Percentiles rank a stretch among this genome's conserved stretches.
Conservation (phyloP, 2,329 filamentous ascomycete species). For the Phoma sp. region DNA sequence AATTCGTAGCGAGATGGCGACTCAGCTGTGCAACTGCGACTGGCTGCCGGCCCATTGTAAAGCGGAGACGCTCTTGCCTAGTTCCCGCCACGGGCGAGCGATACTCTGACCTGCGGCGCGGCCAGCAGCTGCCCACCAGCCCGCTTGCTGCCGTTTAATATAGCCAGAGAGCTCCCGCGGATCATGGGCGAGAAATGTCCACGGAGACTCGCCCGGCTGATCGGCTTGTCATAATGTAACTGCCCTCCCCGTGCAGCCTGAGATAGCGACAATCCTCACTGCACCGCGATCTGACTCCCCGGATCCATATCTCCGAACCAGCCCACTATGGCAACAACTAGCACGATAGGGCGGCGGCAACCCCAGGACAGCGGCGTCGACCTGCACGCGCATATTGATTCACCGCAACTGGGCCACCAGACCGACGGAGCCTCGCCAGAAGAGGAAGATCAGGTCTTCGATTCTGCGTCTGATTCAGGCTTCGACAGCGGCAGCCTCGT, state of each 20-base stretch:
- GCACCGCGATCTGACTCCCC: slow-evolving; percentile 1
- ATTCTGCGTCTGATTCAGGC: slow-evolving; percentile 41
- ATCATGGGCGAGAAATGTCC: neutral
- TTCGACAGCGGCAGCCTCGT: slow-evolving; percentile 48
- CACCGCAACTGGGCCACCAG: slow-evolving; percentile 5
- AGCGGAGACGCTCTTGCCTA: slow-evolving; percentile 14
- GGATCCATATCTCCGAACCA: neutral
- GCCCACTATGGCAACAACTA: slow-evolving; percentile 1
- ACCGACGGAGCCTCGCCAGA: neutral
- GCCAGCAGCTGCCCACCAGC: slow-evolving; percentile 12
- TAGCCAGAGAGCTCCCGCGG: slow-evolving; percentile 8
- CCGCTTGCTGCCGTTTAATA: neutral
- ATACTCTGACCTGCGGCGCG: slow-evolving; percentile 8
- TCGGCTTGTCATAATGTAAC: slow-evolving; percentile 2
- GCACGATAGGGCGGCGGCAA: neutral
- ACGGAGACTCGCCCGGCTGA: slow-evolving; percentile 1
- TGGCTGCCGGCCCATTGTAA: neutral
- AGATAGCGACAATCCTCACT: neutral
- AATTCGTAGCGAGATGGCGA: slow-evolving; percentile 10
- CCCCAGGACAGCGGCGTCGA: slow-evolving; percentile 14
- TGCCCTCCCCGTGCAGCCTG: neutral
- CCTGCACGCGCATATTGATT: slow-evolving; percentile 7
- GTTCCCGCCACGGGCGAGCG: slow-evolving; percentile 12
- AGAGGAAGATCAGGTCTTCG: slow-evolving; percentile 16
- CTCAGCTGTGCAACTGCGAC: slow-evolving; percentile 1